Evolutionary conservation across 768 basidiomycete genomes (phyloP), one percentile per base, ranked within the genome.

Genomic region (Russula emetica): DNA sequence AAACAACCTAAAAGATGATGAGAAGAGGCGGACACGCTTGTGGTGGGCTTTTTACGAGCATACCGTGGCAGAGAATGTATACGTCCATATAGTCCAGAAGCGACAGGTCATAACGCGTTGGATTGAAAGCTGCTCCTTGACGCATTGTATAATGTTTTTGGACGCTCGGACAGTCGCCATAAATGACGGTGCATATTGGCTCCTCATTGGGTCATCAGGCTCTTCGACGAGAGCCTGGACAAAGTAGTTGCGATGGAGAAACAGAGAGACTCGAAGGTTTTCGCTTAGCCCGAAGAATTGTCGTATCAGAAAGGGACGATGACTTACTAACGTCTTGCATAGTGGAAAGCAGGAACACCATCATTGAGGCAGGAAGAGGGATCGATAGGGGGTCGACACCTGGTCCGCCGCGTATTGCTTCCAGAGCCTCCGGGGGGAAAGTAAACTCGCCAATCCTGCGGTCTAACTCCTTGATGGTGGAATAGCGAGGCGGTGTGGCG

Each of bases 361-460:
- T 67, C 79, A 82, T 80, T 38, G 73, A 73, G 14, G 72, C 71
- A 1, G 73, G 10, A 20, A 72, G 50, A 14, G 73, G 69, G 16
- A 69, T 30, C 0, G 68, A 59, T 30, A 67, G 68, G 45, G 60
- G 67, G 32, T 72, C 71, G 26, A 54, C 61, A 7, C 70, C 71
- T 28, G 74, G 74, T 24, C 79, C 66, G 10, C 66, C 67, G n/a
- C 58, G 53, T 13, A 73, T 67, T 34, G 78, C 70, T 1, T 78
- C 76, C 3, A 79, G 73, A 22, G 73, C 75, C 20, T 82, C 82
- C 26, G 85, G 56, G 2, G 74, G 80, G 20, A 86, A 72, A 14
- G 80, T 78, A 61, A 85, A 86, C 65, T 90, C 85, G 58, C 85
- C 82, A 18, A 91, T 83, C 71, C 79, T 83, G 26, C 70, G 68